Percentiles rank a stretch among this genome's conserved stretches.
Conservation (phyloP, 2,329 filamentous ascomycete species). For the Cercospora beticola region DNA sequence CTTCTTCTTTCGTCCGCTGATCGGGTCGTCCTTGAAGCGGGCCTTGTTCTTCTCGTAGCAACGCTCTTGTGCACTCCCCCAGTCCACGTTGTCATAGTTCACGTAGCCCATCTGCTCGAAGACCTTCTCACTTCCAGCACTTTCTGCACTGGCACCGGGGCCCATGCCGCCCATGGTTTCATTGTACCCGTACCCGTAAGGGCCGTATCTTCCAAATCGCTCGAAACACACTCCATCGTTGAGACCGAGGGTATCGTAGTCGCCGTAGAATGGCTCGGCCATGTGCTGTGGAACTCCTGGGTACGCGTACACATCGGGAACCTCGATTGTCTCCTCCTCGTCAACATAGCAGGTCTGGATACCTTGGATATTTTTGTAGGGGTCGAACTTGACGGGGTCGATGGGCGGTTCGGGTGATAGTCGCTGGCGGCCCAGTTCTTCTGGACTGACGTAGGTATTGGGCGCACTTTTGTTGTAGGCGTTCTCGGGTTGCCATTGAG, state of each 20-base stretch:
- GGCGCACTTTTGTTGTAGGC: conserved; percentile 44
- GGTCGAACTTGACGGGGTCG: conserved; percentile 45
- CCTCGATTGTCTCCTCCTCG: conserved; percentile 53
- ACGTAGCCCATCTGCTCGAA: conserved; percentile 48
- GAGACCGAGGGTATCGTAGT: conserved; percentile 49
- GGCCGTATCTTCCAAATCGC: conserved; percentile 50
- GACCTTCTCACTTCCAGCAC: conserved; percentile 48
- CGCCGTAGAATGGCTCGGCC: conserved; percentile 50
- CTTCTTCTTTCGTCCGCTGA: conserved; percentile 40
- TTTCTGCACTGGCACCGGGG: conserved; percentile 41
- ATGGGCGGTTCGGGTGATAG: conserved; percentile 33
- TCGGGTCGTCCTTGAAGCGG: conserved; percentile 42
- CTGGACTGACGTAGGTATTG: conserved; percentile 16
- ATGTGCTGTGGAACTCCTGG: conserved; percentile 53
- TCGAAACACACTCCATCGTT: conserved; percentile 53
- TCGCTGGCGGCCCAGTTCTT: conserved; percentile 33
- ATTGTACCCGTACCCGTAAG: conserved; percentile 53
- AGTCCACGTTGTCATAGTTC: conserved; percentile 51
- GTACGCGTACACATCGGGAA: conserved; percentile 67
- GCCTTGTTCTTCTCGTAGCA: conserved; percentile 52
- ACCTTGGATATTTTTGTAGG: conserved; percentile 51
- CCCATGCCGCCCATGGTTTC: conserved; percentile 51
- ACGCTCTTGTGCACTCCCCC: conserved; percentile 49
- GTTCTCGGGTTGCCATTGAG: conserved; percentile 48
- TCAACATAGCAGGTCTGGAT: conserved; percentile 66